Conservation (phyloP, 495 filamentous ascomycete species). For the Cladorrhinum samala region DNA sequence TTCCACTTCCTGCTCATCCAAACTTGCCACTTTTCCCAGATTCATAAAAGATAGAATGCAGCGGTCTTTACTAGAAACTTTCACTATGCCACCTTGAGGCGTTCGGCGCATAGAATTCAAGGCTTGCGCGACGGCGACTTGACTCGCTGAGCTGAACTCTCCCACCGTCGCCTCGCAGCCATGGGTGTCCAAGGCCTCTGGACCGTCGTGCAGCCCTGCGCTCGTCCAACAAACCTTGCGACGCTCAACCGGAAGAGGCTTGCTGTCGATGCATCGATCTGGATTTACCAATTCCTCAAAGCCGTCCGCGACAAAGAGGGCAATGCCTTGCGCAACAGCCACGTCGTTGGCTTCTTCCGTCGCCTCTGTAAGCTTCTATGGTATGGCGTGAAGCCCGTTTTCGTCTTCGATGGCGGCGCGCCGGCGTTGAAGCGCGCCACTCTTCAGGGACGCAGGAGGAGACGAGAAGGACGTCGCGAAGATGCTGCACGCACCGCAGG, state of each 20-base stretch:
- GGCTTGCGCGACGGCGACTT: neutral
- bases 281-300: conserved; percentile 99
- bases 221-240: conserved; percentile 84
- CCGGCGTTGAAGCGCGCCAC: conserved; percentile 89
- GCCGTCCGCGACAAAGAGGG: conserved; percentile 97
- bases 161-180: conserved; percentile 1
- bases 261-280: conserved; percentile 95
- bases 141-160: neutral
- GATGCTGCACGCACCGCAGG: conserved; percentile 90
- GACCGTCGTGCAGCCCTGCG: conserved; percentile 88
- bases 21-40: neutral
- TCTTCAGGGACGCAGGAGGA: conserved; percentile 66
- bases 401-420: conserved; percentile 96
- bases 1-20: neutral
- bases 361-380: conserved; percentile 95
- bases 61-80: neutral
- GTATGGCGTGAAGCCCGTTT: conserved; percentile 94
- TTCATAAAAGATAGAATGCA: neutral
- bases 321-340: conserved; percentile 89
- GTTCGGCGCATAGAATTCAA: neutral
- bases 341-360: conserved; percentile 95
- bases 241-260: conserved; percentile 92
- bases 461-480: conserved; percentile 82
- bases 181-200: conserved; percentile 99
- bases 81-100: neutral